phyloP scores from a whole-genome alignment of 805 yeast genomes.

The Komagataella phaffii region DNA sequence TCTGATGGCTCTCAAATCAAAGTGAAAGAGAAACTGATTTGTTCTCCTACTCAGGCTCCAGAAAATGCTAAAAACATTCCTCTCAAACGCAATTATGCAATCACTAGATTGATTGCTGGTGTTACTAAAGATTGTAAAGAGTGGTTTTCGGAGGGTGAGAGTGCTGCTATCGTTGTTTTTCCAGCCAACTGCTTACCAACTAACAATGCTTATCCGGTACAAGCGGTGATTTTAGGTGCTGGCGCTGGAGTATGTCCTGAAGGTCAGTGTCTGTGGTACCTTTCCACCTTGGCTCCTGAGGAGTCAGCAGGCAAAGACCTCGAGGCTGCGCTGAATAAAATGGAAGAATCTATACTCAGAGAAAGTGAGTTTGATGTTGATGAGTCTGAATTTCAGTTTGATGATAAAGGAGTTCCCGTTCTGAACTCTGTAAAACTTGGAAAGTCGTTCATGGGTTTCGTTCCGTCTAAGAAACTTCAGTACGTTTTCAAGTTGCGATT shows the following conservation, averaged over 20 bases:
- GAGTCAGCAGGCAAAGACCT: conserved; percentile 63
- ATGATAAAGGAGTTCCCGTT: conserved; percentile 50
- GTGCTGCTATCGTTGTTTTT: conserved; percentile 80
- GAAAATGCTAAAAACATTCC: conserved; percentile 25
- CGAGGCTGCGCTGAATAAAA: conserved; percentile 64
- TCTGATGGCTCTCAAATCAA: conserved; percentile 64
- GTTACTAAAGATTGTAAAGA: conserved; percentile 81
- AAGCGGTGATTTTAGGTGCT: conserved; percentile 76
- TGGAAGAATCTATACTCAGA: conserved; percentile 70
- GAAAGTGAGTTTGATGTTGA: conserved; percentile 55
- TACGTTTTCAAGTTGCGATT: conserved; percentile 49
- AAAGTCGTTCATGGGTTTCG: conserved; percentile 71
- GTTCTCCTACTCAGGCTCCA: conserved; percentile 60
- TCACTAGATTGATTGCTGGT: conserved; percentile 67
- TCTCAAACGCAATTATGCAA: conserved; percentile 28
- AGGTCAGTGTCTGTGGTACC: conserved; percentile 87
- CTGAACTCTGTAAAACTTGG: conserved; percentile 79
- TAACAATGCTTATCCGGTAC: conserved; percentile 61
- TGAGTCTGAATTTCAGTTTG: conserved; percentile 39
- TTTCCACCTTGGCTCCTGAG: conserved; percentile 63
- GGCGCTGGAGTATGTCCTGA: conserved; percentile 78
- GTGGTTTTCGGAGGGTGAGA: conserved; percentile 83
- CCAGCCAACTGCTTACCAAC: conserved; percentile 72
- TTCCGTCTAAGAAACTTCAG: conserved; percentile 61
- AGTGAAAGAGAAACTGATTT: conserved; percentile 67